Percentiles rank a stretch among this genome's conserved stretches.
Evolutionary conservation across 1,284 basidiomycete genomes (phyloP).

Genomic region (Exobasidium rhododendri): DNA sequence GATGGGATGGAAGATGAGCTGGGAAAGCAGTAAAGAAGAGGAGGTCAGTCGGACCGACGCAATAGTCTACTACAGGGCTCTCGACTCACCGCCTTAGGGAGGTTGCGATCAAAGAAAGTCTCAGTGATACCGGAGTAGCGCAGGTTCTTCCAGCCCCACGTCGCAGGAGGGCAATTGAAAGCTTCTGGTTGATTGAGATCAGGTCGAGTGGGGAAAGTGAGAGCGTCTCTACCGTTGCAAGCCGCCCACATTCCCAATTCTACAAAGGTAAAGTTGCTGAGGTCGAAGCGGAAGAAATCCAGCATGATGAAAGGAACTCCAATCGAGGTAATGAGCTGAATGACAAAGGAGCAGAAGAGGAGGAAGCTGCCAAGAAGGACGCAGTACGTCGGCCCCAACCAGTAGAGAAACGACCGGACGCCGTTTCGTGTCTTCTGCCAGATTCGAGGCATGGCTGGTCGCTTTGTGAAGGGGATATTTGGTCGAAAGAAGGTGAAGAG

Average conservation of each 20-base stretch:
- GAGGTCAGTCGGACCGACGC: background rate
- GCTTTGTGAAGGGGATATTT: background rate
- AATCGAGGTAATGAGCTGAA: slow-evolving; percentile 11
- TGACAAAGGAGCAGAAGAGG: slow-evolving; percentile 3
- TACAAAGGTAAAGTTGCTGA: slow-evolving; percentile 2
- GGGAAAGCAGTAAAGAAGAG: background rate
- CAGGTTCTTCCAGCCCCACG: slow-evolving; percentile 8
- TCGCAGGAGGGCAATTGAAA: slow-evolving; percentile 8
- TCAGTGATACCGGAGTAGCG: slow-evolving; percentile 2
- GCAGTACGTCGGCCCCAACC: slow-evolving; percentile 10
- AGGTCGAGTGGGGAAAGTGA: slow-evolving; percentile 2
- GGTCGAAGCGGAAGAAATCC: slow-evolving; percentile 13
- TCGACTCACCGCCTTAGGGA: slow-evolving; percentile 5
- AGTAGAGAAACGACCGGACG: background rate
- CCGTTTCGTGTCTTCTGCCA: background rate
- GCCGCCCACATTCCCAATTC: slow-evolving; percentile 14
- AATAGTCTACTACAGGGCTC: background rate
- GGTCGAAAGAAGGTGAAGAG: background rate
- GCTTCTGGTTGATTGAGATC: slow-evolving; percentile 2
- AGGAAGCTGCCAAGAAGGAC: background rate
- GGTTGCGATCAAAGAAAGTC: slow-evolving; percentile 4
- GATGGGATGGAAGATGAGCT: slow-evolving; percentile 11
- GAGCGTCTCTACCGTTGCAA: slow-evolving; percentile 1
- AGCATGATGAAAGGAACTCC: slow-evolving; percentile 10
- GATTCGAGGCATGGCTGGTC: background rate